Base-by-base conservation (phyloP, 1,284 basidiomycete genomes). In the Papiliotrema terrestris region DNA sequence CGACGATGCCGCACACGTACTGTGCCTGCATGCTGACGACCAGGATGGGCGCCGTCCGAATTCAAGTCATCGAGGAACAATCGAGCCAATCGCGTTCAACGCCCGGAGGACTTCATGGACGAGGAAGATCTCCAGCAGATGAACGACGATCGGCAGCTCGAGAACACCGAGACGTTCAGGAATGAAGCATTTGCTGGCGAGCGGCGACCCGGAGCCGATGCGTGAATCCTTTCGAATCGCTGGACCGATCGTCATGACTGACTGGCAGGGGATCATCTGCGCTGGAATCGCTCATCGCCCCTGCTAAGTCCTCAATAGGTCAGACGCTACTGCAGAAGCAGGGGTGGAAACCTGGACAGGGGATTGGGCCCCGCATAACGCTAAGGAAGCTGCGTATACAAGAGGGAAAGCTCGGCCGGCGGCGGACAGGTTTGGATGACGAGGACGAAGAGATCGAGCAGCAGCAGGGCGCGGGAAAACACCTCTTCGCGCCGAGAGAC, bases 61-160 rank as follows among this genome's bases (percentile, higher is more conserved):
- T 98, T 98, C 73, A 86, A 90, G 20, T 94, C 91, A 0, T 94
- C 90, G 11, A 83, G 91, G 20, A 76, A 76, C 17, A 86, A 89
- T 43, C 83, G 91, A 36, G 84, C 86, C 0, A 43, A 54, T 25
- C 86, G 86, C 67, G 77, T 80, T 17, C 72, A 75, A 59, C 82
- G 83, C 13, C 85, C 88, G 0, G 91, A 97, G 71, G 95, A 98
- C 73, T 98, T 92, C 73, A 98, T 98, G 95, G 95, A 98, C 76
- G 95, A 97, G 44, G 96, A 98, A 77, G 95, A 97, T 74, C 78
- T 95, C n/a, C 84, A 86, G 38, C 89, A 90, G 59, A 73, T 88
- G 57, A 83, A 82, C 39, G 88, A 90, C 47, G 83, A 83, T 62
- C 81, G 86, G 61, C 84, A 83, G 45, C 74, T 95, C 9, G 87